phyloP scores from a whole-genome alignment of 2,329 filamentous ascomycete genomes.

The Verticillium alfalfae region DNA sequence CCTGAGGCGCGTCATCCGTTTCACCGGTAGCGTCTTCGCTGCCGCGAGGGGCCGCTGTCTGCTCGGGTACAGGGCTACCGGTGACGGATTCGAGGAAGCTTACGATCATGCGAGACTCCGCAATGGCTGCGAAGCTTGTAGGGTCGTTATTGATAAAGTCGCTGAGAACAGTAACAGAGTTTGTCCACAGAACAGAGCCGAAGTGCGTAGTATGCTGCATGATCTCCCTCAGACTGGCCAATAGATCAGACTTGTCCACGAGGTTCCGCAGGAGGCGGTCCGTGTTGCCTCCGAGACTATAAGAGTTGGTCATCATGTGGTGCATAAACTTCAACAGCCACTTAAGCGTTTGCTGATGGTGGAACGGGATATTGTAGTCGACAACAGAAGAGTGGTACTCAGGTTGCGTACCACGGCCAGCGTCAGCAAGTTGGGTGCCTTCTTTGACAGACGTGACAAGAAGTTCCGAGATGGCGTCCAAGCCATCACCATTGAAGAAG shows the following conservation, averaged over 20 bases:
- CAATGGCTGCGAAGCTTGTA: conserved; percentile 93
- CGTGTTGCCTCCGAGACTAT: conserved; percentile 67
- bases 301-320: conserved; percentile 82
- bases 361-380: conserved; percentile 90
- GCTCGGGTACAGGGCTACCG: conserved; percentile 35
- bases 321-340: conserved; percentile 95
- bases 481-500: conserved; percentile 74
- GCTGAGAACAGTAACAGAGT: conserved; percentile 83
- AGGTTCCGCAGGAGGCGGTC: conserved; percentile 88
- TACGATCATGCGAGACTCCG: conserved; percentile 85
- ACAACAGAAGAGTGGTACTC: conserved; percentile 72
- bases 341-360: conserved; percentile 87
- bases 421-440: conserved; percentile 60
- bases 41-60: conserved; percentile 21
- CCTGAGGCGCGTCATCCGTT: conserved; percentile 28
- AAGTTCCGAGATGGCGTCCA: conserved; percentile 86
- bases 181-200: conserved; percentile 93
- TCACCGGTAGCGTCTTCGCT: conserved; percentile 20
- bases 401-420: conserved; percentile 65
- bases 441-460: conserved; percentile 72
- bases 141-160: conserved; percentile 99
- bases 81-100: conserved; percentile 81
- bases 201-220: conserved; percentile 75
- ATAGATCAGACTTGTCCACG: conserved; percentile 83
- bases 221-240: conserved; percentile 73